Percentiles rank a stretch among this genome's conserved stretches.
Evolutionary conservation across 768 basidiomycete species (phyloP).

Genomic region (Trametes maxima): DNA sequence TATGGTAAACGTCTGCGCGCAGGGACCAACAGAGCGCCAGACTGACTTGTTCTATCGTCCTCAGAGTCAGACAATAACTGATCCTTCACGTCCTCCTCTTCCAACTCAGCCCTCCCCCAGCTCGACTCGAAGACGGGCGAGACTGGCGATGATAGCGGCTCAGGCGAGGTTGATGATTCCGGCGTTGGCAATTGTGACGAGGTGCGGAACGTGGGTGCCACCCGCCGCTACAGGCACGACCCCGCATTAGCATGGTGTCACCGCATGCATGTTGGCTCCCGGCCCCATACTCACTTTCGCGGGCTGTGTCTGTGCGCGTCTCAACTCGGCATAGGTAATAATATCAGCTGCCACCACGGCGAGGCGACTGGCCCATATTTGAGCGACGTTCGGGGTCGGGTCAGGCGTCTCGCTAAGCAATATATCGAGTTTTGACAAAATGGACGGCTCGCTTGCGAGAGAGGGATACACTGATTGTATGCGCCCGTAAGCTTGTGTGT

Average conservation of each 20-base stretch:
- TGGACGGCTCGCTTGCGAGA: not conserved
- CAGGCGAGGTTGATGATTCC: constrained; percentile 16
- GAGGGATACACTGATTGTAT: constrained; percentile 20
- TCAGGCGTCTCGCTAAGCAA: constrained; percentile 11
- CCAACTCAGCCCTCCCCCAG: constrained; percentile 9
- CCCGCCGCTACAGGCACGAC: too few relatives aligned
- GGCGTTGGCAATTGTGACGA: constrained; percentile 15
- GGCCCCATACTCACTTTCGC: not conserved
- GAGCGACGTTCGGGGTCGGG: not conserved
- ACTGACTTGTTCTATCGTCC: not conserved
- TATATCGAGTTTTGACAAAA: constrained; percentile 9
- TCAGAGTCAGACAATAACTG: constrained; percentile 11
- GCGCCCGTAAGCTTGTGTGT: not conserved
- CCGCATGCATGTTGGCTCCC: not conserved
- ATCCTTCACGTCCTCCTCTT: constrained; percentile 11
- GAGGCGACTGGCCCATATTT: constrained; percentile 18
- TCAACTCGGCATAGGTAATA: constrained; percentile 7
- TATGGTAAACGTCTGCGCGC: not conserved
- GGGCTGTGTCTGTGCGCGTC: not conserved
- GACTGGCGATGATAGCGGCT: constrained; percentile 5
- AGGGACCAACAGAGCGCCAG: not conserved
- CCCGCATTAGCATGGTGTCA: too few relatives aligned
- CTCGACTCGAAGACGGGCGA: constrained; percentile 11
- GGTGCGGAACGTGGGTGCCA: not conserved
- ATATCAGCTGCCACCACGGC: constrained; percentile 12